Base-by-base conservation (phyloP, 441 rosid species). In the Euphorbia celastroides region DNA sequence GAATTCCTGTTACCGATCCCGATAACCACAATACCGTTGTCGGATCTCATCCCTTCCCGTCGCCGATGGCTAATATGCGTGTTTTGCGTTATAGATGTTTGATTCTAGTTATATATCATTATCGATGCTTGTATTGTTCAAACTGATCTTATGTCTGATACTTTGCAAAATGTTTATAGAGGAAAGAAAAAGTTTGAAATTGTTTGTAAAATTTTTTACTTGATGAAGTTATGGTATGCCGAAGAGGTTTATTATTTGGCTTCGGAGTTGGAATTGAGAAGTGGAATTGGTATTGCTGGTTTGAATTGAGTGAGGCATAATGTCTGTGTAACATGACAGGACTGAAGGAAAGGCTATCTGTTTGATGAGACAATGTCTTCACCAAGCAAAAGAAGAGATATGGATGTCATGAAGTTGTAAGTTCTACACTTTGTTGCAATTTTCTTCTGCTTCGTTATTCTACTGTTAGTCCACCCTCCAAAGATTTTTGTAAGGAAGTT, bases 361-460 rank as follows among this genome's bases (percentile, higher is more conserved):
- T 14, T 66, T 26, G 46, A 57, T 28, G 64, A 20, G 46, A 78
- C 19, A 57, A 86, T 88, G 91, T 72, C 89, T 57, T 86, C 94
- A 50, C 91, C 91, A 42, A 84, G 89, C 82, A 88, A 88, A 84
- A 86, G 89, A 76, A 86, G 89, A 74, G 94, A 88, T 64, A 86
- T 88, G 88, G 91, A 88, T 81, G 91, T 88, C 28, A 86, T 86
- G 91, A 86, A 88, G 73, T 36, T 88, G 89, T 84, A 75, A 81
- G 94, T 79, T n/a, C 27, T 13, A 23, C 14, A 51, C 32, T 61
- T 1, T 56, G 14, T 55, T 54, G 22, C 48, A 27, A 27, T 0
- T 9, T 57, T 31, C n/a, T 11, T 27, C 27, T 36, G 7, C 17
- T 23, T 26, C 34, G 25, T 5, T 64, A 22, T 32, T 23, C 20